Percentiles rank a stretch among this genome's conserved stretches.
These are phyloP conservation scores for Quercus robur DNA, from an alignment of 306 rosid species.

Conservation along the genomic window DNA sequence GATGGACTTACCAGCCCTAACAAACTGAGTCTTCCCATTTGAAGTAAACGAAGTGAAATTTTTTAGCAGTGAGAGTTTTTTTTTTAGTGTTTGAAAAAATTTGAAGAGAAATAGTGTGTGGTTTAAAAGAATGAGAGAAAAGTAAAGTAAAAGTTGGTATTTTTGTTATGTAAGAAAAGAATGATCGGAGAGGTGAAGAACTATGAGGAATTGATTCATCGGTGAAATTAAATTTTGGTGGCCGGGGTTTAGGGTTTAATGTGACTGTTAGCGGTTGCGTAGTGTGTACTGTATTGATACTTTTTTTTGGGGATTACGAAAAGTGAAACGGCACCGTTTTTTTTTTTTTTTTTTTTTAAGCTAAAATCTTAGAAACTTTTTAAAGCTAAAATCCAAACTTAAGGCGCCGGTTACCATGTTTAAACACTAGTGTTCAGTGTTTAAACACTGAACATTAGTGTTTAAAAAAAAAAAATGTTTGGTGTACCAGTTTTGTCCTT, in stretches of 20 bases:
- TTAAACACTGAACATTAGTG: no score
- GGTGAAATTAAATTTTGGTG: neutral
- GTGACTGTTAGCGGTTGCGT: neutral
- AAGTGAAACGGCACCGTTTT: constrained; percentile 7
- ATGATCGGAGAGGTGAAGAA: neutral
- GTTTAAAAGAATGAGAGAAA: neutral
- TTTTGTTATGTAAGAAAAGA: neutral
- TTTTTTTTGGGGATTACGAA: neutral
- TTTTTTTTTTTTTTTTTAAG: neutral
- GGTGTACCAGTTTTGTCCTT: no score
- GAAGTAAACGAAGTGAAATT: neutral
- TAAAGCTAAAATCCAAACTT: no score
- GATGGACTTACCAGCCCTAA: constrained; percentile 52
- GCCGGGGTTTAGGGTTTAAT: constrained; percentile 30
- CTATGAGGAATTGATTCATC: neutral
- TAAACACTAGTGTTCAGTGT: no score
- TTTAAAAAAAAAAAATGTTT: no score
- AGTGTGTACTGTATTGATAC: neutral
- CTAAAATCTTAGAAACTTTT: no score
- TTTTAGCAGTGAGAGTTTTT: neutral
- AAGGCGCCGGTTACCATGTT: no score
- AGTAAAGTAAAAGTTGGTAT: neutral
- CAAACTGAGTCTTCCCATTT: constrained; percentile 58
- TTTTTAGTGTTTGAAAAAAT: neutral
- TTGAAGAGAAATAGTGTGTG: neutral